Evolutionary conservation across 306 rosid species (phyloP).

Genomic region (Gillenia trifoliata): DNA sequence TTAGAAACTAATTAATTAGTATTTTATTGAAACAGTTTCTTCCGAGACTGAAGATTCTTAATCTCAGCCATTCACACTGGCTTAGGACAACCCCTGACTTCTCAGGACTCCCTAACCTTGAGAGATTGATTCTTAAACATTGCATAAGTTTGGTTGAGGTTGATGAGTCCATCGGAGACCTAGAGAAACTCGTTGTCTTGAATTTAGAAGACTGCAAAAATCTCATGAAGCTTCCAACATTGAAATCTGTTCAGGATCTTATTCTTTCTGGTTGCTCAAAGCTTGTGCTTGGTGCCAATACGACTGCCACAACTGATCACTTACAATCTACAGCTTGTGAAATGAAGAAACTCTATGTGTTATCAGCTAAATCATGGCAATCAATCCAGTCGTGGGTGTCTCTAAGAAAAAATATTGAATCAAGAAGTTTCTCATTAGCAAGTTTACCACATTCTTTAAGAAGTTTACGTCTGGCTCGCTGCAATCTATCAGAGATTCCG

Average conservation of each 20-base stretch:
- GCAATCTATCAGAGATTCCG: not conserved
- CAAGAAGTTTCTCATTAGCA: not conserved
- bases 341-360: not conserved
- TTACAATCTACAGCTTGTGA: not conserved
- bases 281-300: too few relatives aligned
- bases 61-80: conserved; percentile 5
- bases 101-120: not conserved
- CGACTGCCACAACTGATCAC: too few relatives aligned
- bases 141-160: conserved; percentile 6
- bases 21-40: not conserved
- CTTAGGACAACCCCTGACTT: conserved; percentile 5
- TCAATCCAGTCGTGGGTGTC: not conserved
- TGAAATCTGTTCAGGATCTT: not conserved
- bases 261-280: conserved; percentile 8
- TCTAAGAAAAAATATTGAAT: not conserved
- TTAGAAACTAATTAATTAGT: not conserved
- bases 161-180: conserved; percentile 10
- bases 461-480: not conserved
- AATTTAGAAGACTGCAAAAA: conserved; percentile 9
- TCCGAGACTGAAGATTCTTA: not conserved
- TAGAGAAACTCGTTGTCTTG: conserved; percentile 1
- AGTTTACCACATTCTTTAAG: not conserved
- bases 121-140: conserved; percentile 1
- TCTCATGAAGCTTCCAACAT: not conserved
- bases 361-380: not conserved